Base-by-base conservation (phyloP, 352 stramenopile species). In the Chrysophaeum taylorii region DNA sequence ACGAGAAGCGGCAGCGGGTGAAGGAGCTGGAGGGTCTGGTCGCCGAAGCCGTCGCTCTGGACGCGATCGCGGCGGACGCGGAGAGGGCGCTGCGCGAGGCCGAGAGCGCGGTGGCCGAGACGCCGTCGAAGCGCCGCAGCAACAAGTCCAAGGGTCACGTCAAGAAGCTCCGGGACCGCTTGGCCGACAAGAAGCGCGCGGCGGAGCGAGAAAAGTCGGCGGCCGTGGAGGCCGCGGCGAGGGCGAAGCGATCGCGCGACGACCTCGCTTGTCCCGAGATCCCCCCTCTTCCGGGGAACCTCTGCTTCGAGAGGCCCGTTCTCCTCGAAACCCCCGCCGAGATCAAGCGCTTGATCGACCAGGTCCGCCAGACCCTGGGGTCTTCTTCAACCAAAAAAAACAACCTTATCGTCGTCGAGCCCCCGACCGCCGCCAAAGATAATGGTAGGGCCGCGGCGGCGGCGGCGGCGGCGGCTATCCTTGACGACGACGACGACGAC, bases 141-240 rank as follows among this genome's bases (percentile, higher is more conserved):
- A 60, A 60, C 48, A 60, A 60, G 48, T n/a, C 48, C 48, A 60
- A 60, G 48, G 48, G 18, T 4, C 25, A n/a, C 18, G 48, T 25
- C 18, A 60, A 60, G 48, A 5, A 21, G 48, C 7, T 25, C 18
- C 48, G 48, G 5, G 48, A 60, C 18, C 18, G 25, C 18, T n/a
- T n/a, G n/a, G 48, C 48, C 5, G 48, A 60, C 18, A 18, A 60
- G 18, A 25, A 18, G 18, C 25, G 18, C 18, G 48, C 18, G 25
- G 18, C 25, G 48, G 5, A 15, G 5, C 5, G 21, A 5, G 18
- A 5, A 5, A 21, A 5, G 25, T 9, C 18, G 5, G 48, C 48
- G 48, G 48, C 25, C 25, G 25, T 7, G 48, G 48, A 5, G 18
- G 48, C 48, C 48, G 48, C 48, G 5, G 18, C 18, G 21, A n/a